Evolutionary conservation across 371 early-diverging fungal genomes (phyloP).

Genomic region (Lichtheimia ramosa): DNA sequence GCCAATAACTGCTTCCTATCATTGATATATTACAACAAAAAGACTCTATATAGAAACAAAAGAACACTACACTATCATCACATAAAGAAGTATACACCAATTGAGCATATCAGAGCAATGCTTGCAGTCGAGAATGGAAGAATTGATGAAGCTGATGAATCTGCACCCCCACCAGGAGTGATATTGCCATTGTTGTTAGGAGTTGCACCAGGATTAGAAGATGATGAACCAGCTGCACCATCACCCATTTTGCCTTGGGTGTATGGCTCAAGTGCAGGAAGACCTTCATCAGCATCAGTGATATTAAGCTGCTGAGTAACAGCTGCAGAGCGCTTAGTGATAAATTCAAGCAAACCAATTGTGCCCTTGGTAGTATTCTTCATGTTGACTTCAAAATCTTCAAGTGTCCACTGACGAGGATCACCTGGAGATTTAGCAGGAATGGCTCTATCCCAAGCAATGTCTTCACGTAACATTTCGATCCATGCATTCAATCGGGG

Average conservation of each 20-base stretch:
- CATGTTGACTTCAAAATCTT: constrained; percentile 46
- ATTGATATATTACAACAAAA: too few species aligned
- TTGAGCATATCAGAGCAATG: too few species aligned
- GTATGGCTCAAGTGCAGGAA: constrained; percentile 22
- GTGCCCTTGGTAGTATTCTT: constrained; percentile 19
- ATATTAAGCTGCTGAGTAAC: constrained; percentile 34
- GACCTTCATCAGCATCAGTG: constrained; percentile 35
- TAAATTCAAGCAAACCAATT: constrained; percentile 31
- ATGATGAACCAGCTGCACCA: constrained; percentile 5
- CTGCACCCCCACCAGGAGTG: too few species aligned
- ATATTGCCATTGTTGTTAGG: not conserved
- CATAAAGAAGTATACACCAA: too few species aligned
- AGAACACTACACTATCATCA: too few species aligned
- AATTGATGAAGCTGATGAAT: too few species aligned
- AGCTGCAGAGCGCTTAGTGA: constrained; percentile 29
- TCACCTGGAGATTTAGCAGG: constrained; percentile 48
- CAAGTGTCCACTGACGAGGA: constrained; percentile 31
- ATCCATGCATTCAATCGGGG: constrained; percentile 53
- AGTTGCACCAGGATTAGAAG: not conserved
- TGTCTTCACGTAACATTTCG: constrained; percentile 51
- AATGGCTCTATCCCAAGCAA: constrained; percentile 48
- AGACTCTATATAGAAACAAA: too few species aligned
- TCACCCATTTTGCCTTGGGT: constrained; percentile 3
- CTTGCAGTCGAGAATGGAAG: too few species aligned
- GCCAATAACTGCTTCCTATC: too few species aligned